Evolutionary conservation across 2,329 filamentous ascomycete species (phyloP), one percentile per base, ranked within the genome.

Genomic region (Calonectria montana): DNA sequence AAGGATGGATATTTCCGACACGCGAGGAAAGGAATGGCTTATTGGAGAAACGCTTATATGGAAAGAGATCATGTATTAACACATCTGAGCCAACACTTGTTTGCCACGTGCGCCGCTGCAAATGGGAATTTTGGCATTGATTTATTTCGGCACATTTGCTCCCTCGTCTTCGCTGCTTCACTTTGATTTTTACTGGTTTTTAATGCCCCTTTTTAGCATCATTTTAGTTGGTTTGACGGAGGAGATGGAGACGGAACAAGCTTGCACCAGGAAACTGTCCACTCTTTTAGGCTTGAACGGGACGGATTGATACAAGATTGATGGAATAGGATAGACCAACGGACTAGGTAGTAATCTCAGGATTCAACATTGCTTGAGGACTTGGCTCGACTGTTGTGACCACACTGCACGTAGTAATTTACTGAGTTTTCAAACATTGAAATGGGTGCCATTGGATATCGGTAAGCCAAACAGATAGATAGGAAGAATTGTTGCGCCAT

Each of bases 31-130:
- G 66, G 66, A 68, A 63, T 47, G 31, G 55, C 45, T 23, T 50
- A 69, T 31, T 75, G 62, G 47, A 59, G 72, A 76, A 77, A 71
- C 68, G 73, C 70, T 76, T 69, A 70, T 76, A 47, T 66, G 70
- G 43, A 62, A 67, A 67, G 65, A 62, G 45, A 45, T 68, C 67
- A 78, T 78, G 77, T 78, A 78, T 74, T 78, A 78, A 77, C 75
- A 77, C 48, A 69, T 73, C 70, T 15, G 13, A 57, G 45, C 50
- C 75, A 25, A 29, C 43, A n/a, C 29, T 67, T 47, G 25, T 37
- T 59, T 25, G 41, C 13, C 67, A 25, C 45, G 50, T 53, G 66
- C 57, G 76, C 39, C 39, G 55, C 62, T 74, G 74, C 61, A 72
- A 68, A 66, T 71, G 57, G 61, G 64, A 65, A 70, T 68, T 70